These are phyloP conservation scores for Pythium aphanidermatum DNA, from an alignment of 352 stramenopile species.

Conservation along the genomic window DNA sequence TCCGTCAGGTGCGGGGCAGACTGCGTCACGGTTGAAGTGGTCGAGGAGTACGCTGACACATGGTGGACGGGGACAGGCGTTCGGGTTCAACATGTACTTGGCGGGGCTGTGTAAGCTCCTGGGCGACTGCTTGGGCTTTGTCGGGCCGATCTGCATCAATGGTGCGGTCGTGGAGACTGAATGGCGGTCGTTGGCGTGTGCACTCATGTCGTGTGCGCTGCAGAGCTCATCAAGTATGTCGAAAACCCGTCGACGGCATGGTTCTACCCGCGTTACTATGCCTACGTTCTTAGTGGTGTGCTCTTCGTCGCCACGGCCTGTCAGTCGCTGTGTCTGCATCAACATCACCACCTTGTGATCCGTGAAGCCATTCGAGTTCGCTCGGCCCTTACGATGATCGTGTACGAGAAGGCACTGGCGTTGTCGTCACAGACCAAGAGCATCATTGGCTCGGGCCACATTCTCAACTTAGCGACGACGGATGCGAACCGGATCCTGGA, in stretches of 20 bases:
- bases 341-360: slow-evolving; percentile 59
- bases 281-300: slow-evolving; percentile 41
- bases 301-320: slow-evolving; percentile 41
- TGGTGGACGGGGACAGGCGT: slow-evolving; percentile 41
- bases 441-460: slow-evolving; percentile 60
- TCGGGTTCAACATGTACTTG: slow-evolving; percentile 86
- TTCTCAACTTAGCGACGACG: slow-evolving; percentile 93
- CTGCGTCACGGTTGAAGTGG: too few species aligned
- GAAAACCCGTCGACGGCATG: slow-evolving; percentile 37
- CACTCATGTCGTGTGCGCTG: not conserved
- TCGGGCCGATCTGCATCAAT: slow-evolving; percentile 69
- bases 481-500: slow-evolving; percentile 91
- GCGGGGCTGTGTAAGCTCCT: slow-evolving; percentile 89
- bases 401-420: slow-evolving; percentile 51
- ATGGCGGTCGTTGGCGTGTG: not conserved
- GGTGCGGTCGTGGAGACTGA: slow-evolving; percentile 13
- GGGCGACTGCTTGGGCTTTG: slow-evolving; percentile 90
- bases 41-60: too few species aligned
- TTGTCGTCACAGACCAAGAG: slow-evolving; percentile 59
- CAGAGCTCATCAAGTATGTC: slow-evolving; percentile 58
- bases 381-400: slow-evolving; percentile 54
- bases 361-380: slow-evolving; percentile 59
- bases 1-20: slow-evolving; percentile 39
- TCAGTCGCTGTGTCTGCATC: slow-evolving; percentile 57
- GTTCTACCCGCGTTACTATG: slow-evolving; percentile 41